A percentile compares a stretch with the other conserved stretches of the same genome.
Evolutionary conservation across 2,329 filamentous ascomycete species (phyloP).

Genomic region (Ceratocystis papillata): DNA sequence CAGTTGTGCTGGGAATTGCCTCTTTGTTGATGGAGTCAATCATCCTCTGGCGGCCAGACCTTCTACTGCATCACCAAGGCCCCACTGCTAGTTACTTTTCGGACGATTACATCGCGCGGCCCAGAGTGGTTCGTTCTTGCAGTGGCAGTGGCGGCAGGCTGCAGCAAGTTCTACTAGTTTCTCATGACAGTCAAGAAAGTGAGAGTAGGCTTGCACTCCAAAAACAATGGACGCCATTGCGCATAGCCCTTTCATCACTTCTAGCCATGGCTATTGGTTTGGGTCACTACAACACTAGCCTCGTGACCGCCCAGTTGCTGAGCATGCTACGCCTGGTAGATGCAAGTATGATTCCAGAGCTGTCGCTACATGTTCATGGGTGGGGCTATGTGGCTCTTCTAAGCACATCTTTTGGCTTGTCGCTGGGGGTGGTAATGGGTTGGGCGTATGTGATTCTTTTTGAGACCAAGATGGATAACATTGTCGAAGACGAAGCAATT

Average conservation of each 20-base stretch:
- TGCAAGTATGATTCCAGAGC: not conserved
- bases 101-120: not conserved
- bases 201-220: not conserved
- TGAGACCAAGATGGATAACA: not conserved
- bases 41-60: not conserved
- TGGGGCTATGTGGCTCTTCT: slow-evolving; percentile 12
- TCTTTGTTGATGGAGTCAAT: slow-evolving; percentile 7
- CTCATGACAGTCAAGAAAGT: not conserved
- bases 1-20: slow-evolving; percentile 1
- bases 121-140: not conserved
- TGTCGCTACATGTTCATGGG: slow-evolving; percentile 7
- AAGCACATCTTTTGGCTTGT: slow-evolving; percentile 6
- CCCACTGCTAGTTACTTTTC: not conserved
- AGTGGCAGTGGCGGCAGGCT: not conserved
- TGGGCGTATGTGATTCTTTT: slow-evolving; percentile 1
- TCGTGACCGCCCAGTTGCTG: slow-evolving; percentile 16
- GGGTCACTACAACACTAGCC: slow-evolving; percentile 13
- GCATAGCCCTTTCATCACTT: slow-evolving; percentile 7
- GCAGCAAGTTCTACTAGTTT: not conserved
- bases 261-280: slow-evolving; percentile 8
- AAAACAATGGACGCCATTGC: slow-evolving; percentile 10
- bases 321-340: slow-evolving; percentile 15
- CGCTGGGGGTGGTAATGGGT: slow-evolving; percentile 2
- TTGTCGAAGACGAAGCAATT: not conserved
- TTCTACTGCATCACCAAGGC: slow-evolving; percentile 1